A percentile compares a stretch with the other conserved stretches of the same genome.
These are phyloP conservation scores for Hyaloperonospora brassicae DNA, from an alignment of 352 stramenopile genomes.

Conservation along the genomic window DNA sequence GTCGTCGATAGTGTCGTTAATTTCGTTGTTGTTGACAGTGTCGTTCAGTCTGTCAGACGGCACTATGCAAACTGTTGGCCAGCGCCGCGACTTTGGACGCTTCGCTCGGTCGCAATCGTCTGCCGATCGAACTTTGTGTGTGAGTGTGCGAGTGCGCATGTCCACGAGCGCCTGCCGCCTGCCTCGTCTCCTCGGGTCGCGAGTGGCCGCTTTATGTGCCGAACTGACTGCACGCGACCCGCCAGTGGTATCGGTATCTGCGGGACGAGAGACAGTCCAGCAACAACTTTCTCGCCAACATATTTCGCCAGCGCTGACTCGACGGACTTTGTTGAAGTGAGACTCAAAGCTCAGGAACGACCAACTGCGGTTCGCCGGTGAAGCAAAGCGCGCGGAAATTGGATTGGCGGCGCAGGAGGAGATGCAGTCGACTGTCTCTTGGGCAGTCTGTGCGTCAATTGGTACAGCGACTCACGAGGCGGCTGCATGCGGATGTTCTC, in stretches of 20 bases:
- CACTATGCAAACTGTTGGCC: slow-evolving; percentile 18
- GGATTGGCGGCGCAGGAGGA: too few relatives aligned
- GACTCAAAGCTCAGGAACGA: background rate
- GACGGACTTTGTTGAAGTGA: background rate
- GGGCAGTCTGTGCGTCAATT: too few relatives aligned
- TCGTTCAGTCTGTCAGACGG: slow-evolving; percentile 14
- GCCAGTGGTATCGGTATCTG: background rate
- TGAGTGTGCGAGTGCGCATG: background rate
- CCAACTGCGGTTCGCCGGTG: too few relatives aligned
- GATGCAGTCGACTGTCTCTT: too few relatives aligned
- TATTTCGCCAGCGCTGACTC: background rate
- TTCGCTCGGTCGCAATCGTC: slow-evolving; percentile 8
- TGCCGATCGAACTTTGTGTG: slow-evolving; percentile 21
- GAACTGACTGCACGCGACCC: slow-evolving; percentile 17
- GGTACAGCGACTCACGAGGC: too few relatives aligned
- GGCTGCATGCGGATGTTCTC: too few relatives aligned
- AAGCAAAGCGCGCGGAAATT: too few relatives aligned
- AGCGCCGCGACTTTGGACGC: slow-evolving; percentile 5
- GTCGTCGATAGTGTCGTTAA: background rate
- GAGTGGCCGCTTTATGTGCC: slow-evolving; percentile 5
- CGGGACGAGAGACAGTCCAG: background rate
- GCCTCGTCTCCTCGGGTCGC: slow-evolving; percentile 2
- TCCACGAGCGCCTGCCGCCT: background rate
- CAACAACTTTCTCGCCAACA: background rate
- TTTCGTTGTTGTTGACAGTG: background rate